These are phyloP conservation scores for Penicillium sclerotigenum DNA, from an alignment of 2,329 filamentous ascomycete genomes.

Conservation along the genomic window DNA sequence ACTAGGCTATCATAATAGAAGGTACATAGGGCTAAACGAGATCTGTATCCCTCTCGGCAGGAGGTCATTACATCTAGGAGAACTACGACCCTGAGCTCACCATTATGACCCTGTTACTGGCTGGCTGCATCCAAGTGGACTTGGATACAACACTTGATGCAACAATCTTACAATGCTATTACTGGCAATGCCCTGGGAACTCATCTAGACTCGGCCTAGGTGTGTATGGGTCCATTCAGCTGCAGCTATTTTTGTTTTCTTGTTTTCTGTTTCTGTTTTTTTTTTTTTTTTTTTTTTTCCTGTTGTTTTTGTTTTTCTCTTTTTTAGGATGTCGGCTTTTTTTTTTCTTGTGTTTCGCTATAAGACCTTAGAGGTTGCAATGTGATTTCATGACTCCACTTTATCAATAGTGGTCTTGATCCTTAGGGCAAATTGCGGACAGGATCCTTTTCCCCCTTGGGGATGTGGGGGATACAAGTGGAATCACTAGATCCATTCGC, in stretches of 20 bases:
- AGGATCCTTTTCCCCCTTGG: constrained; percentile 12
- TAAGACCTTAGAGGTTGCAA: not conserved
- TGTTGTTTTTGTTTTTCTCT: not conserved
- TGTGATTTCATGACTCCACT: not conserved
- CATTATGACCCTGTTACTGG: constrained; percentile 12
- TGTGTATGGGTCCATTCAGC: constrained; percentile 1
- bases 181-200: constrained; percentile 11
- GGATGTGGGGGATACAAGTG: constrained; percentile 22
- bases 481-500: constrained; percentile 15
- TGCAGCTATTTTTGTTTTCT: not conserved
- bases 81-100: constrained; percentile 15
- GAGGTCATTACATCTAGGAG: constrained; percentile 24
- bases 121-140: constrained; percentile 22
- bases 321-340: no score
- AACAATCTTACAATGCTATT: constrained; percentile 19
- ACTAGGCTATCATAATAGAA: not conserved
- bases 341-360: not conserved
- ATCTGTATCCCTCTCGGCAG: constrained; percentile 20
- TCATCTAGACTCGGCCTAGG: constrained; percentile 1
- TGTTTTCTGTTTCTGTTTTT: not conserved
- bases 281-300: not conserved
- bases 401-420: not conserved
- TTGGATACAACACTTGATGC: constrained; percentile 12
- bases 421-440: not conserved
- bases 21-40: constrained; percentile 7